These are phyloP conservation scores for Protostelium mycophagum DNA, from an alignment of 78 protist species.

Conservation along the genomic window DNA sequence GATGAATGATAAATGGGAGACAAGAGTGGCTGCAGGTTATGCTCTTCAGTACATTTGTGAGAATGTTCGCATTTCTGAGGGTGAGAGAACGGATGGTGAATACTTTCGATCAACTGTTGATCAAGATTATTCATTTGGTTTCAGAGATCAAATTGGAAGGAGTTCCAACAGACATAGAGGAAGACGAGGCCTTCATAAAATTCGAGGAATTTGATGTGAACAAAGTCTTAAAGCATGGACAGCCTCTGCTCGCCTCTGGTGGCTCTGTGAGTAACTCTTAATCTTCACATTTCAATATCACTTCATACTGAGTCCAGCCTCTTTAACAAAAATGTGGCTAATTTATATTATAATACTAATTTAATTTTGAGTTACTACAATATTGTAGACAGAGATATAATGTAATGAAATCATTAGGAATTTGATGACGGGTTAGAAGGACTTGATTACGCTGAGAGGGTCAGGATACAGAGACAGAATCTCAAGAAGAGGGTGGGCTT, in stretches of 20 bases:
- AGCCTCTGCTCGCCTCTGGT: background rate
- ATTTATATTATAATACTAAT: too few relatives aligned
- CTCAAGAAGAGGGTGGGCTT: background rate
- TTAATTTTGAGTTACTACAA: too few relatives aligned
- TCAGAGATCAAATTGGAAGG: background rate
- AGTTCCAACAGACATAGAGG: background rate
- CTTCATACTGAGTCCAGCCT: too few relatives aligned
- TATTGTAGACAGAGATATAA: too few relatives aligned
- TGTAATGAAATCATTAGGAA: too few relatives aligned
- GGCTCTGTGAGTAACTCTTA: background rate
- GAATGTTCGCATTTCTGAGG: too few relatives aligned
- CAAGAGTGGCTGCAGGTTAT: background rate
- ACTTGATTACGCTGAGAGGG: background rate
- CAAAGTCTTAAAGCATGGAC: background rate
- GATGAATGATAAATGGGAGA: background rate
- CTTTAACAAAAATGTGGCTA: too few relatives aligned
- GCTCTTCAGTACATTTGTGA: background rate
- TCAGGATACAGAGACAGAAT: background rate
- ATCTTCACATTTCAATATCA: background rate
- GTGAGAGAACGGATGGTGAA: too few relatives aligned
- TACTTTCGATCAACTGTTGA: too few relatives aligned
- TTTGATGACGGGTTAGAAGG: background rate
- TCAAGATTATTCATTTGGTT: too few relatives aligned
- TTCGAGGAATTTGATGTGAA: background rate
- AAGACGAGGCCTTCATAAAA: background rate